Evolutionary conservation across 257 asterid genomes (phyloP), one percentile per base, ranked within the genome.

Genomic region (Leptodermis oblonga): DNA sequence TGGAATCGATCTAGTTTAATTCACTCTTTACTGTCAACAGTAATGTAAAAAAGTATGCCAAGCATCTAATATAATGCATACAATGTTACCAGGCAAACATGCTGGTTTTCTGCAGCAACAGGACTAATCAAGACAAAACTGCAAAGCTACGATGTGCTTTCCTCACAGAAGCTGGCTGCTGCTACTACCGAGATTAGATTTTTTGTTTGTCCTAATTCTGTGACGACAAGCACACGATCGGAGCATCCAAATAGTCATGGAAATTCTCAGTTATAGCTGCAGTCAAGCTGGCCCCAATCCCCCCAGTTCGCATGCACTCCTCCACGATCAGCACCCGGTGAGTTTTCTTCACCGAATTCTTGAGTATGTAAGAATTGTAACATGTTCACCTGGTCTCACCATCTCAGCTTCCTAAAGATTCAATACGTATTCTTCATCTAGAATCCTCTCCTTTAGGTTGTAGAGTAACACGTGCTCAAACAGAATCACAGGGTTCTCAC

Each of bases 221-320:
- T 7, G 95, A 90, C 0, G 94, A 88, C 61, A 90, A 70, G 65
- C 95, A 90, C 56, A 88, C 78, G 33, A 90, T 85, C 4, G 97
- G 90, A 6, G 97, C 85, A 71, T 90, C 96, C 72, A 90, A 78
- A 79, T 90, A 86, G 69, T 90, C 96, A 30, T 88, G 86, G 69
- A 90, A 90, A 65, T 88, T 80, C 45, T 88, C 92, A 9, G 85
- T 88, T 30, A 88, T 86, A 1, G 97, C 84, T 0, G 96, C 92
- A 1, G 94, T 90, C 77, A 90, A 81, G 68, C 92, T 88, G 7
- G 96, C 97, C 36, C 95, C 97, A 49, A 88, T 90, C 17, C 97
- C 97, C 36, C 97, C 95, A 0, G 97, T 90, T n/a, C 97, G 82
- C 94, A 88, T 90, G 83, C 97, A 88, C 80, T 88, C 96, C 80